Evolutionary conservation across 345 rosid genomes (phyloP), one percentile per base, ranked within the genome.

Genomic region (Boechera stricta): DNA sequence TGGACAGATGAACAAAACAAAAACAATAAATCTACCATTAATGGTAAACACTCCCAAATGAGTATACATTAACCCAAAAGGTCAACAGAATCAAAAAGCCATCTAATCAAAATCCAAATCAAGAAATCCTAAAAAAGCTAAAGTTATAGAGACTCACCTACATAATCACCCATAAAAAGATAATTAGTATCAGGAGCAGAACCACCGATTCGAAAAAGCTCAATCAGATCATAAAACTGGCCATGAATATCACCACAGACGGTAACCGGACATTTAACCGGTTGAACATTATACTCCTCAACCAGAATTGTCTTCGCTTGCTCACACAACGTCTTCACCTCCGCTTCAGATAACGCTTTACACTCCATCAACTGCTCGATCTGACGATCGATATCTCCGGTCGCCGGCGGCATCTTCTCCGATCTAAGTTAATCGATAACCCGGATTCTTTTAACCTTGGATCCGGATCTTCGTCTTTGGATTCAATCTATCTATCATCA

Each of bases 251-350:
- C 97, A 13, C 97, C 98, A 72, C 98, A 93, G 33, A 93, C 94
- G 51, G 98, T 93, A 68, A 93, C 98, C 59, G 98, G 98, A 82
- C 98, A 94, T 83, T 94, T 94, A 28, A 94, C 98, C 70, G 96
- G 93, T 84, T 94, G 98, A 63, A 94, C 98, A 91, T 94, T 94
- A 92, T 97, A 94, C 82, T 94, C 98, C 84, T 94, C 98, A 29
- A 90, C 96, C 18, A 94, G 89, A 79, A 94, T 86, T 81, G 91
- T 90, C 72, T 89, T 86, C 28, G 98, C 98, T 54, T 94, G 94
- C 71, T 91, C 98, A 84, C 98, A 94, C 6, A 94, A 86, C 52
- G 82, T 75, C 91, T 87, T 90, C 49, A 94, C 98, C 86, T 94
- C 98, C 79, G 87, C 84, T 73, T 94, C 98, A 21, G 94, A 69